A percentile compares a stretch with the other conserved stretches of the same genome.
These are phyloP conservation scores for Salix viminalis DNA, from an alignment of 345 rosid species.

Conservation along the genomic window DNA sequence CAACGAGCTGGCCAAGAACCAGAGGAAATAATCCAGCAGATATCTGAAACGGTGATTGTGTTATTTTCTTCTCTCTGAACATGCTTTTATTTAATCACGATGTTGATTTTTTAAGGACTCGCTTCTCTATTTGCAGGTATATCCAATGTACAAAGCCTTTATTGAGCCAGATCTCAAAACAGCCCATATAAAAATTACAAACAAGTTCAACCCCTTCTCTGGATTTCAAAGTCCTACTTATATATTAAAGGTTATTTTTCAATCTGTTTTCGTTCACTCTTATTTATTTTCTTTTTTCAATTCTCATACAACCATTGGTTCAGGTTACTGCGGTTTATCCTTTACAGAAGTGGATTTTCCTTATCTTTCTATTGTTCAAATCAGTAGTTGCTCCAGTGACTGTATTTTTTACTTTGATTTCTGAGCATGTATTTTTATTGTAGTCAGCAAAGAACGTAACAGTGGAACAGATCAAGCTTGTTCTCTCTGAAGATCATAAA, in stretches of 20 bases:
- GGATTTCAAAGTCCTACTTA: slow-evolving; percentile 98
- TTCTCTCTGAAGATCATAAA: slow-evolving; percentile 56
- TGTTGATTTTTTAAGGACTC: slow-evolving; percentile 12
- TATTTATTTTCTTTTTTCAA: neutral
- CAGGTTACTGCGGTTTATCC: neutral
- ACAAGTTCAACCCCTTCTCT: slow-evolving; percentile 92
- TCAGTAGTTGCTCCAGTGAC: neutral
- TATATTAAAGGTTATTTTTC: slow-evolving; percentile 69
- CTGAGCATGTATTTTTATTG: slow-evolving; percentile 32
- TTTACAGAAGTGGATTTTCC: neutral
- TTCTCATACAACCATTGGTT: neutral
- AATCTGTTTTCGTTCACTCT: neutral
- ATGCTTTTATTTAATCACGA: neutral
- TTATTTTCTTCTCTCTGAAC: neutral
- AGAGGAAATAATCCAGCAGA: slow-evolving; percentile 94
- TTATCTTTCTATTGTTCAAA: neutral
- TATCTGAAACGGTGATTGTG: slow-evolving; percentile 83
- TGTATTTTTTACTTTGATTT: slow-evolving; percentile 15
- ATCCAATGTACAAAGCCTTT: slow-evolving; percentile 99
- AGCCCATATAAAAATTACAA: slow-evolving; percentile 83
- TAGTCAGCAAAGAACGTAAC: slow-evolving; percentile 72
- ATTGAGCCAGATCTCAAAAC: slow-evolving; percentile 98
- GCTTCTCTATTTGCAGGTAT: slow-evolving; percentile 57
- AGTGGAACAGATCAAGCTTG: slow-evolving; percentile 65
- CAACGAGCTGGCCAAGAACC: slow-evolving; percentile 99